Conservation (phyloP, 208 protist species). For the Leishmania gerbilli region DNA sequence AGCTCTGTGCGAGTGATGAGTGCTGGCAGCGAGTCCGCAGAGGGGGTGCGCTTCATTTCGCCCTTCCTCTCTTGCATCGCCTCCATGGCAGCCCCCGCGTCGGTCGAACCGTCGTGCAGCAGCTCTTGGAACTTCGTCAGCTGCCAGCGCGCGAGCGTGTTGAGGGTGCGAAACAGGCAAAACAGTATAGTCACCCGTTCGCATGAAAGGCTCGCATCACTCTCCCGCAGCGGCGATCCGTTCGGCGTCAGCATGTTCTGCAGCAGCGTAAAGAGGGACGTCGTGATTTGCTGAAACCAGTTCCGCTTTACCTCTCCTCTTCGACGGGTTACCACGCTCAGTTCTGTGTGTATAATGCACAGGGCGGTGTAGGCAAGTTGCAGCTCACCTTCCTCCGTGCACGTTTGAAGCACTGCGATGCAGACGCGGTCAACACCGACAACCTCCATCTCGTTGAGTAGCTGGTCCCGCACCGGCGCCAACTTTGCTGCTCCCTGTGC, state of each 20-base stretch:
- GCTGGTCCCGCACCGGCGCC: conserved; percentile 52
- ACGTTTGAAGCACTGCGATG: conserved; percentile 54
- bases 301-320: conserved; percentile 47
- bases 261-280: conserved; percentile 67
- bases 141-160: conserved; percentile 80
- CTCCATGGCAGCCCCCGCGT: conserved; percentile 12
- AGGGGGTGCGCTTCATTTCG: conserved; percentile 2
- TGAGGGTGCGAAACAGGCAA: conserved; percentile 66
- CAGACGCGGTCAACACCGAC: conserved; percentile 64
- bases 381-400: conserved; percentile 50
- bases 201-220: conserved; percentile 31
- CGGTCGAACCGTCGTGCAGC: conserved; percentile 44
- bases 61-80: conserved; percentile 20
- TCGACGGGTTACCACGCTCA: conserved; percentile 45
- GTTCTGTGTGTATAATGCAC: conserved; percentile 50
- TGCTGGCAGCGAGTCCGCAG: conserved; percentile 10
- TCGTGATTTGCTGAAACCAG: conserved; percentile 57
- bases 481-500: conserved; percentile 40
- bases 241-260: conserved; percentile 76
- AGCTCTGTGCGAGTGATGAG: conserved; percentile 76
- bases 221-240: conserved; percentile 30
- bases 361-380: conserved; percentile 64
- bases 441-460: conserved; percentile 69
- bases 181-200: conserved; percentile 65
- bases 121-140: conserved; percentile 68